Evolutionary conservation across 2,329 filamentous ascomycete genomes (phyloP), one percentile per base, ranked within the genome.

Genomic region (Fusarium buxicola): DNA sequence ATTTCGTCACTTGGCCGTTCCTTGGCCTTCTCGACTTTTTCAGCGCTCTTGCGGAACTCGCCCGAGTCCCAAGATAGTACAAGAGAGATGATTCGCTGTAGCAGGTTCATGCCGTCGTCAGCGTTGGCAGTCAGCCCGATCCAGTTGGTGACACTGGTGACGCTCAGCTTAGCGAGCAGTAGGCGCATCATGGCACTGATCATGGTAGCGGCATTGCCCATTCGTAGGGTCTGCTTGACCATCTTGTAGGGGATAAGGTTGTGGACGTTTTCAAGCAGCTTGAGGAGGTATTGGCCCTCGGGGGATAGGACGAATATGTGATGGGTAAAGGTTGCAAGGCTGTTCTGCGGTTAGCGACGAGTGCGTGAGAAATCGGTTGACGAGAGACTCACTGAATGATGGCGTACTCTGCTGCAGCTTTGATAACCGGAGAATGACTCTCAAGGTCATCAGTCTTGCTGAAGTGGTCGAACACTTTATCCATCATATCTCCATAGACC

Each of bases 131-230:
- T 93, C 34, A 92, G 73, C 0, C 92, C 91, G 10, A 94, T 83
- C 89, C 89, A 94, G 72, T 93, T 94, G 5, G 91, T 92, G 46
- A 94, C 77, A 8, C 87, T 87, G 2, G 86, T 87, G 5, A 94
- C 81, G 64, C 89, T 91, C 54, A 93, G 78, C 76, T 95, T 95
- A n/a, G 91, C 88, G 12, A 95, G 81, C 13, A 94, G 81, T 13
- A 94, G 78, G 49, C 82, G 84, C 73, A 91, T 83, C 83, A 94
- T 88, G 55, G 84, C 91, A 69, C 84, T 90, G 53, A 94, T 88
- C 91, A 95, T 94, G 16, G 87, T 90, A 1, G 91, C 91, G 0
- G 91, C 91, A 72, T 94, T 95, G 7, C 91, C 89, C 12, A 94
- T 83, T 35, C 87, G 86, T 5, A 95, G 78, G 0, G 90, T 92